Evolutionary conservation across 495 filamentous ascomycete genomes (phyloP).

Genomic region (Chaetomium tenue): DNA sequence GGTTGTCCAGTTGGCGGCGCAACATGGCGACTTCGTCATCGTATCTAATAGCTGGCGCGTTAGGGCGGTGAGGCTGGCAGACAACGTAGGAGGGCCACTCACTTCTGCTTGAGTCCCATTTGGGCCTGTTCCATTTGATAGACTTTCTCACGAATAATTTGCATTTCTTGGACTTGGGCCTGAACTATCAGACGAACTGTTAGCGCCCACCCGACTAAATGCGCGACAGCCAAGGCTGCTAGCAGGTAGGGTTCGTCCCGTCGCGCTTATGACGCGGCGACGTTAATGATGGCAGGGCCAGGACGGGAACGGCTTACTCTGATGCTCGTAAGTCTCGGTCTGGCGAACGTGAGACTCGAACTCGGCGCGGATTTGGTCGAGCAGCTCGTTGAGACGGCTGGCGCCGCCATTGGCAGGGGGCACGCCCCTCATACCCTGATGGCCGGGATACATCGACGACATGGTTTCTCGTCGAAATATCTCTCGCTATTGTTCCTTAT

Average conservation of each 20-base stretch:
- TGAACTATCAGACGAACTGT: conserved; percentile 59
- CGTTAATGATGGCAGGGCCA: conserved; percentile 3
- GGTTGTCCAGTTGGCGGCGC: conserved; percentile 80
- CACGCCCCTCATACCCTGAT: conserved; percentile 74
- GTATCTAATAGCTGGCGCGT: conserved; percentile 59
- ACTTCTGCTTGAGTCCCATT: conserved; percentile 85
- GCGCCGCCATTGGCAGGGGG: conserved; percentile 50
- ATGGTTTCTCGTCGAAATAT: conserved; percentile 35
- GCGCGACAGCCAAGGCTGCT: conserved; percentile 16
- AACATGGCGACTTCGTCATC: conserved; percentile 86
- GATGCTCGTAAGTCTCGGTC: conserved; percentile 80
- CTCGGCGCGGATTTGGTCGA: conserved; percentile 85
- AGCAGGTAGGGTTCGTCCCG: neutral
- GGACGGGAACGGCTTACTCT: conserved; percentile 64
- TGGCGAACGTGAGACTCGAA: conserved; percentile 79
- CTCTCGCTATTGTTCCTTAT: neutral
- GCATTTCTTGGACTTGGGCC: conserved; percentile 85
- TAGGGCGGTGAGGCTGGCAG: neutral
- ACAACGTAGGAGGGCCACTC: conserved; percentile 33
- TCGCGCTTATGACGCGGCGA: too few species aligned
- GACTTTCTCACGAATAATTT: conserved; percentile 85
- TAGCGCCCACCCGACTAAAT: conserved; percentile 7
- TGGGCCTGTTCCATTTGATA: conserved; percentile 87
- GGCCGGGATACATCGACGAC: conserved; percentile 86
- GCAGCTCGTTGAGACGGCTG: conserved; percentile 76